Evolutionary conservation across 352 stramenopile species (phyloP).

Genomic region (Phytophthora constricta): DNA sequence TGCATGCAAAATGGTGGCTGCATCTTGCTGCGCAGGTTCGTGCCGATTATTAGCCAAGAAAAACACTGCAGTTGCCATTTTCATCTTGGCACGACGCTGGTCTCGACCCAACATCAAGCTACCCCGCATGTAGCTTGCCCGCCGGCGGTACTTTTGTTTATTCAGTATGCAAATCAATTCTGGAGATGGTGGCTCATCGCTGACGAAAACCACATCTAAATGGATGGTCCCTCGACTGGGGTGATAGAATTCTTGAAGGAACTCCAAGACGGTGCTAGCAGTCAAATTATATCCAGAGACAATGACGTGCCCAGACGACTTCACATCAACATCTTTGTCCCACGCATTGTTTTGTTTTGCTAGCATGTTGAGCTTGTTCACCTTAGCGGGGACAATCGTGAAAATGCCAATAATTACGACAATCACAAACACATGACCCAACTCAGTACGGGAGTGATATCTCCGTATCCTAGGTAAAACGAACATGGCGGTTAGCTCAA

Average conservation of each 20-base stretch:
- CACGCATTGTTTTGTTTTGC: conserved; percentile 64
- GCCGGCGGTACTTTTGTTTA: conserved; percentile 54
- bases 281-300: conserved; percentile 59
- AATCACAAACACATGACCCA: conserved; percentile 77
- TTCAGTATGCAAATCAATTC: conserved; percentile 46
- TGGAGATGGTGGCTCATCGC: conserved; percentile 45
- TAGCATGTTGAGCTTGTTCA: conserved; percentile 66
- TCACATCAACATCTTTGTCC: conserved; percentile 61
- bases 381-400: conserved; percentile 65
- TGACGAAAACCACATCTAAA: conserved; percentile 73
- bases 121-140: conserved; percentile 59
- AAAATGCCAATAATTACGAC: conserved; percentile 73
- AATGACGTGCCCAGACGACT: conserved; percentile 65
- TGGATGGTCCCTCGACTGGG: conserved; percentile 59
- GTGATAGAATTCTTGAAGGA: conserved; percentile 81
- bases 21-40: conserved; percentile 49
- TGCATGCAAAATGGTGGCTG: conserved; percentile 60
- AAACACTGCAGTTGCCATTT: conserved; percentile 62
- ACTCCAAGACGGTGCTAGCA: conserved; percentile 53
- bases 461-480: conserved; percentile 57
- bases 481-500: not conserved
- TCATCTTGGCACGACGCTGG: conserved; percentile 54
- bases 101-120: conserved; percentile 55
- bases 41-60: conserved; percentile 58
- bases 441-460: conserved; percentile 57